Evolutionary conservation across 2,329 filamentous ascomycete genomes (phyloP), one percentile per base, ranked within the genome.

Genomic region (Stemphylium lycopersici): DNA sequence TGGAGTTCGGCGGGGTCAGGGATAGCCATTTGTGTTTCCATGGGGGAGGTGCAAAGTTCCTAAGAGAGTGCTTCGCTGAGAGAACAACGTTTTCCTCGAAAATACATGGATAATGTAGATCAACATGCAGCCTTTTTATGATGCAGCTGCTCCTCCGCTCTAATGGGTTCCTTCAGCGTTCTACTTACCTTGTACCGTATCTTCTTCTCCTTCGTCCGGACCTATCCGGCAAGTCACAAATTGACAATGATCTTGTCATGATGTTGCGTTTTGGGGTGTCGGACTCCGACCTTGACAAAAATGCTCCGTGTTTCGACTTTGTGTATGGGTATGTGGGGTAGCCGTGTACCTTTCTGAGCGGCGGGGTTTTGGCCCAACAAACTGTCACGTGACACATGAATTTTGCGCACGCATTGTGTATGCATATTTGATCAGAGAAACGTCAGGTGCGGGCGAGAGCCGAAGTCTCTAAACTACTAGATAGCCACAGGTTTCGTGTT

Each of bases 251-350:
- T 48, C 37, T 42, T 31, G 16, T 20, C 37, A 48, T 48, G 22
- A 12, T 33, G 33, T 24, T n/a, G 31, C 5, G 22, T 31, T 48
- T 20, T 24, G 44, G 18, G 10, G 32, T 48, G 29, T 48, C 44
- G 50, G 50, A 31, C 32, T 24, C 38, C 44, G 44, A 48, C 22
- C 26, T 38, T 24, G 11, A 38, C 16, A 16, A 48, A 36, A 53
- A 48, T 48, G 24, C 4, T n/a, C 50, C 38, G 50, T 41, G 22
- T 16, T 42, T n/a, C 36, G 36, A 36, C 16, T 42, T 36, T 22
- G 8, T 4, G 18, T 53, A 29, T 43, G 18, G 50, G 22, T 24
- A n/a, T 22, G n/a, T 42, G 44, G n/a, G 16, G 34, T 24, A 24
- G 22, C 20, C 4, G 4, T 20, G 22, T 24, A 24, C 22, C n/a